Evolutionary conservation across 2,329 filamentous ascomycete genomes (phyloP), one percentile per base, ranked within the genome.

Genomic region (Pseudogymnoascus sp.): DNA sequence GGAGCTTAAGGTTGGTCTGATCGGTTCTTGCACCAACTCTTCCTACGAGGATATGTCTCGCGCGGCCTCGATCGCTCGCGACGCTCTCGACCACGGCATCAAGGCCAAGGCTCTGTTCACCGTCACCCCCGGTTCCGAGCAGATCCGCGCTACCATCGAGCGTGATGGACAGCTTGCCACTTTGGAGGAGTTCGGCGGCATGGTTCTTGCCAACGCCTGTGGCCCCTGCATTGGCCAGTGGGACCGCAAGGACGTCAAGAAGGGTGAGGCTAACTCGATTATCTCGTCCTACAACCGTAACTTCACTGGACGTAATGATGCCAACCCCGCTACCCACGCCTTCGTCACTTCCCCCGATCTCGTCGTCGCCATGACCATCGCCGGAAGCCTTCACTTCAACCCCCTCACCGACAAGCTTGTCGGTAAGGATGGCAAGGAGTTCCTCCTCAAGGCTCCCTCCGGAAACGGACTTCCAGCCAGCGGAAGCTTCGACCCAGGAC

Each of bases 221-320:
- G 93, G 89, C 70, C 89, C 90, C 69, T 94, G 90, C 80, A 92
- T 95, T 75, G 92, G 91, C 64, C 93, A 97, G 79, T 97, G 94
- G 94, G 92, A 97, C 74, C 89, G 94, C 69, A 82, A 81, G 68
- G 93, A 97, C 70, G 91, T 97, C 62, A 89, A 92, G 84, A 97
- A 97, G 86, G 93, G 93, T 69, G 87, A 90, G 71, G 82, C 92
- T 72, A 99, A 99, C 87, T 95, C 92, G 5, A 99, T 99, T 76
- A 82, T 99, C 75, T 97, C 92, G 55, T 97, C 94, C 28, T 99
- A 97, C 88, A 99, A 99, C 89, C 92, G 94, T 79, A 97, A 99
- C 87, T 97, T 99, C 82, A 97, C 93, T 65, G 93, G 93, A 69
- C 91, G 94, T 75, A 97, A 97, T 77, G 92, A 96, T 70, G 92